phyloP scores from a whole-genome alignment of 176 grass and related monocot genomes.

The Ensete glaucum region DNA sequence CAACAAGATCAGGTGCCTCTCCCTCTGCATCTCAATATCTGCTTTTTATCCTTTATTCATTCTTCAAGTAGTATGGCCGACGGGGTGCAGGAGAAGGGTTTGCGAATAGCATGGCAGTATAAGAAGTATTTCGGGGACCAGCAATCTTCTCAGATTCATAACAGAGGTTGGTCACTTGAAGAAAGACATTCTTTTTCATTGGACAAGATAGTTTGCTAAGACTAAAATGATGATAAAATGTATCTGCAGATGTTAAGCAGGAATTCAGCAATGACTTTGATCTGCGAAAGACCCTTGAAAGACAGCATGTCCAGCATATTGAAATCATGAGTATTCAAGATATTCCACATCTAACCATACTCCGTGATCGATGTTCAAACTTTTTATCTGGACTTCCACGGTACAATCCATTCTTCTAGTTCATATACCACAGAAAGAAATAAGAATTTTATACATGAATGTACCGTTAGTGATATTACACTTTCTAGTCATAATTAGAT shows the following conservation, averaged over 20 bases:
- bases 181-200: not conserved
- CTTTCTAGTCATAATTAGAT: not conserved
- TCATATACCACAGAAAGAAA: not conserved
- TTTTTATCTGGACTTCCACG: slow-evolving; percentile 61
- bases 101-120: slow-evolving; percentile 98
- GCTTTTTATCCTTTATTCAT: not conserved
- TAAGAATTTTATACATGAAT: not conserved
- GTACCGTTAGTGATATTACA: not conserved
- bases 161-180: slow-evolving; percentile 28
- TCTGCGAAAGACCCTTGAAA: slow-evolving; percentile 73
- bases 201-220: not conserved
- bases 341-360: slow-evolving; percentile 23
- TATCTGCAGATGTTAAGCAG: slow-evolving; percentile 54
- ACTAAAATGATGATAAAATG: not conserved
- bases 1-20: slow-evolving; percentile 35
- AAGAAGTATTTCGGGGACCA: slow-evolving; percentile 86
- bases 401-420: slow-evolving; percentile 28
- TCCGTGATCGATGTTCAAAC: slow-evolving; percentile 37
- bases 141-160: slow-evolving; percentile 30
- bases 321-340: slow-evolving; percentile 75
- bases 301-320: slow-evolving; percentile 50
- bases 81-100: slow-evolving; percentile 51
- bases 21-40: not conserved
- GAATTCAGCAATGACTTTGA: slow-evolving; percentile 94
- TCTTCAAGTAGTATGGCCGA: slow-evolving; percentile 7